Conservation (phyloP, 192 early-diverging fungal genomes). For the Kappamyces sp. region DNA sequence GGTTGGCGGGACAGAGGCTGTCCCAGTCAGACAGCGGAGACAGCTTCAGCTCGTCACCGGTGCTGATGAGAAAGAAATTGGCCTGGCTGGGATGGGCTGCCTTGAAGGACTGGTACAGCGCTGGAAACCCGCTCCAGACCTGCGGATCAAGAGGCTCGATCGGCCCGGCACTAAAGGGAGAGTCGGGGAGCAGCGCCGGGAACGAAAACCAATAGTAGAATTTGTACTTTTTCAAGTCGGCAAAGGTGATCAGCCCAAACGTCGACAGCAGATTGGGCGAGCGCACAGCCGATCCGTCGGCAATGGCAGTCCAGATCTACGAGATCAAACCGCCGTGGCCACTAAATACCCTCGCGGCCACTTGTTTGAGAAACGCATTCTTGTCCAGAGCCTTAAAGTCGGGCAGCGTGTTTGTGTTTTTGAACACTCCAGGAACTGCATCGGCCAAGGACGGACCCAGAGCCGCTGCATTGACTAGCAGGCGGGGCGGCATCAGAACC, state of each 20-base stretch:
- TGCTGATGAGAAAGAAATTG: slow-evolving; percentile 10
- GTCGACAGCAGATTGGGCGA: slow-evolving; percentile 61
- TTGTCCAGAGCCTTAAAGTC: slow-evolving; percentile 84
- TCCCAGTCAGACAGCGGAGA: slow-evolving; percentile 52
- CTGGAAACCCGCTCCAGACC: slow-evolving; percentile 28
- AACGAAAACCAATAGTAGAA: slow-evolving; percentile 95
- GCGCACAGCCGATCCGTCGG: slow-evolving; percentile 53
- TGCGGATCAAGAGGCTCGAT: slow-evolving; percentile 28
- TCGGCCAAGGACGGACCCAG: slow-evolving; percentile 36
- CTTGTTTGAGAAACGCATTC: slow-evolving; percentile 50
- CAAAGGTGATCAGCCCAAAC: slow-evolving; percentile 84
- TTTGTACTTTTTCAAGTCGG: slow-evolving; percentile 92
- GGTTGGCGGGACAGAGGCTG: slow-evolving; percentile 34
- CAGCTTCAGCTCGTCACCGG: slow-evolving; percentile 20
- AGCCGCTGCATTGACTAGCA: too few species aligned
- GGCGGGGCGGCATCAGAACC: neutral
- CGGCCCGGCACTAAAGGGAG: slow-evolving; percentile 33
- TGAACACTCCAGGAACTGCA: slow-evolving; percentile 50
- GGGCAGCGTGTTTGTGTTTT: slow-evolving; percentile 93
- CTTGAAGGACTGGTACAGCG: neutral
- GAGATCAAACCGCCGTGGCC: neutral
- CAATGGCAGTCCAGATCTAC: slow-evolving; percentile 69
- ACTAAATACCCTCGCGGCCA: slow-evolving; percentile 46
- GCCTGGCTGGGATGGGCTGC: neutral
- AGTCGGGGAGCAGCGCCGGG: slow-evolving; percentile 72